Evolutionary conservation across 2,329 filamentous ascomycete species (phyloP).

Genomic region (Scleromitrula shiraiana): DNA sequence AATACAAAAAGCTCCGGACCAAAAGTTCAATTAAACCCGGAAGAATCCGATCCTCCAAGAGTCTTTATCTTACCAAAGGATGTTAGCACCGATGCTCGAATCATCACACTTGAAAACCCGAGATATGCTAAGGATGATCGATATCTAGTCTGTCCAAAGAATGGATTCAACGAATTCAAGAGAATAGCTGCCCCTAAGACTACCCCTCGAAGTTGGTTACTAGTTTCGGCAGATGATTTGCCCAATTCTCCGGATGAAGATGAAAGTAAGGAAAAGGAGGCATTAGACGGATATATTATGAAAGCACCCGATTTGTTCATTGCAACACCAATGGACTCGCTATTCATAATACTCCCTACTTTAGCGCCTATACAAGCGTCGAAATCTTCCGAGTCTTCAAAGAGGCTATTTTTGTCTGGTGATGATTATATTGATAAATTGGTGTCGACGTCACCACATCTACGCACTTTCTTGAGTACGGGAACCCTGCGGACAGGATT

Average conservation of each 20-base stretch:
- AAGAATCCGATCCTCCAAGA: conserved; percentile 38
- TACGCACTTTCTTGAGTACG: conserved; percentile 48
- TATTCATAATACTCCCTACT: conserved; percentile 76
- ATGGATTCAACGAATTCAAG: conserved; percentile 59
- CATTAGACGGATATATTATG: conserved; percentile 44
- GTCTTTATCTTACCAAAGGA: conserved; percentile 55
- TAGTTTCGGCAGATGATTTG: conserved; percentile 26
- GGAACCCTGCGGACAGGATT: conserved; percentile 41
- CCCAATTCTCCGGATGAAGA: conserved; percentile 16
- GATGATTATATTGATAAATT: conserved; percentile 67
- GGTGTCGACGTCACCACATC: conserved; percentile 45
- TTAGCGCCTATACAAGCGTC: conserved; percentile 42
- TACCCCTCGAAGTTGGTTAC: conserved; percentile 54
- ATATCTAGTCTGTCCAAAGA: conserved; percentile 54
- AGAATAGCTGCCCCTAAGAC: conserved; percentile 45
- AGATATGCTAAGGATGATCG: conserved; percentile 46
- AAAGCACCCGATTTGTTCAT: conserved; percentile 69
- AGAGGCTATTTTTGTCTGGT: conserved; percentile 57
- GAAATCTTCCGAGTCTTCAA: conserved; percentile 40
- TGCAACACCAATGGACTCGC: conserved; percentile 73
- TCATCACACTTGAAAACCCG: conserved; percentile 54
- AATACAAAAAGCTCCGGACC: conserved; percentile 21
- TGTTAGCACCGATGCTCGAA: conserved; percentile 44
- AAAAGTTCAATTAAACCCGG: conserved; percentile 26
- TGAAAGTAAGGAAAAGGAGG: conserved; percentile 14